Base-by-base conservation (phyloP, 192 early-diverging fungal genomes). In the Phycomyces blakesleeanus region DNA sequence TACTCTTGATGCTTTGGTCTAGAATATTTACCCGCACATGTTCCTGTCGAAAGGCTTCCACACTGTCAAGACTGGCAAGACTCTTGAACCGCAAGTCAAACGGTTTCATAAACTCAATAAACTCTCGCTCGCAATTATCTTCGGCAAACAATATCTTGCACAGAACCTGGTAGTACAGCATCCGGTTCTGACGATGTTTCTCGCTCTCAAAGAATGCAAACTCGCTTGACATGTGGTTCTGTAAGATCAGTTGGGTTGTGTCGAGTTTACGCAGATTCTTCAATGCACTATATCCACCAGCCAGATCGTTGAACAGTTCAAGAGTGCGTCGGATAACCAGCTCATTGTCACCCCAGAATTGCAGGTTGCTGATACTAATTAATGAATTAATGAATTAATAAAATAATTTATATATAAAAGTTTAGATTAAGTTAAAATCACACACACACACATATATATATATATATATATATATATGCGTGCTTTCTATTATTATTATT, bases 181-280 rank as follows among this genome's bases (percentile, higher is more conserved):
- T 76, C 5, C 90, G 83, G 55, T 78, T 80, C 39, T 84, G 81
- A 61, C 76, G 78, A 51, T 88, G 87, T 22, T 76, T 77, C 10
- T 85, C 61, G 34, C 67, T 61, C 41, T 79, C 78, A 68, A 93
- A 67, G 61, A 95, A 94, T 40, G 81, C 80, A 56, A 94, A 87
- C 51, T 87, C 73, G 27, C 81, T 83, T n/a, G 76, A 70, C 68
- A 76, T 83, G 71, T 95, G 93, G 69, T 88, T 91, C 40, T 73
- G 77, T 11, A 95, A 66, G 20, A 96, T 66, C 10, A 81, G 69
- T 61, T 83, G 76, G 6, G 81, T 80, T 0, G 87, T 85, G 42
- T 93, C 90, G 22, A 93, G 68, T 62, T 90, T 89, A 6, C 92
- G 79, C 8, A 95, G 72, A 65, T 89, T 83, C 71, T 88, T 87